A percentile compares a stretch with the other conserved stretches of the same genome.
phyloP scores from a whole-genome alignment of 331 rosid genomes.

The Spiraea crenata region DNA sequence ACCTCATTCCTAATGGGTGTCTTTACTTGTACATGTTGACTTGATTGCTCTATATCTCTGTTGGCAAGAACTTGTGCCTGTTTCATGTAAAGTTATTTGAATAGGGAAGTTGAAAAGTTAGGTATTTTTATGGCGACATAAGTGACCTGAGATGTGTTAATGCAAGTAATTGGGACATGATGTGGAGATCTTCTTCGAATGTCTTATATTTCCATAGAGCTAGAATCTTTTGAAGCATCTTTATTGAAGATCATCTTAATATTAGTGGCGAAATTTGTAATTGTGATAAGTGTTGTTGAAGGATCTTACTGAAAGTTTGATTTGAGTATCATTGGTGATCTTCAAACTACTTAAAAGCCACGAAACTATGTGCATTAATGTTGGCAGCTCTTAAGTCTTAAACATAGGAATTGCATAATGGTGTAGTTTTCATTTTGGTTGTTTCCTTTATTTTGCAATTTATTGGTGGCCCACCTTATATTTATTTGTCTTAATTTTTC shows the following conservation, averaged over 20 bases:
- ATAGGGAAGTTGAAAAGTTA: not conserved
- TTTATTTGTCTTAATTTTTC: not conserved
- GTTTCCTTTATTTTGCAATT: not conserved
- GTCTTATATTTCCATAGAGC: not conserved
- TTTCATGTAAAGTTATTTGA: slow-evolving; percentile 3
- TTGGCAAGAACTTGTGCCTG: not conserved
- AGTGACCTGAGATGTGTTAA: slow-evolving; percentile 8
- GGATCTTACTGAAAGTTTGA: slow-evolving; percentile 5
- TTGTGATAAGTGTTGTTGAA: not conserved
- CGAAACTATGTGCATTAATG: not conserved
- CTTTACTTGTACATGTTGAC: not conserved
- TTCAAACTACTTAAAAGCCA: not conserved
- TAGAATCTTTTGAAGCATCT: not conserved
- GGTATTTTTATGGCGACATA: not conserved
- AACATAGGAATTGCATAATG: not conserved
- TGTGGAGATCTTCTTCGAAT: not conserved
- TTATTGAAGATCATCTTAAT: not conserved
- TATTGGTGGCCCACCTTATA: slow-evolving; percentile 5
- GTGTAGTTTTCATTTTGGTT: not conserved
- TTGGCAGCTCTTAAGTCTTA: not conserved
- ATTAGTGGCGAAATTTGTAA: not conserved
- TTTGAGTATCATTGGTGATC: not conserved
- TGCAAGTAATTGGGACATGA: slow-evolving; percentile 1
- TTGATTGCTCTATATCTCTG: not conserved
- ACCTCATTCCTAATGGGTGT: slow-evolving; percentile 2